A percentile compares a stretch with the other conserved stretches of the same genome.
Conservation (phyloP, 2,329 filamentous ascomycete species). For the Aureobasidium vineae region DNA sequence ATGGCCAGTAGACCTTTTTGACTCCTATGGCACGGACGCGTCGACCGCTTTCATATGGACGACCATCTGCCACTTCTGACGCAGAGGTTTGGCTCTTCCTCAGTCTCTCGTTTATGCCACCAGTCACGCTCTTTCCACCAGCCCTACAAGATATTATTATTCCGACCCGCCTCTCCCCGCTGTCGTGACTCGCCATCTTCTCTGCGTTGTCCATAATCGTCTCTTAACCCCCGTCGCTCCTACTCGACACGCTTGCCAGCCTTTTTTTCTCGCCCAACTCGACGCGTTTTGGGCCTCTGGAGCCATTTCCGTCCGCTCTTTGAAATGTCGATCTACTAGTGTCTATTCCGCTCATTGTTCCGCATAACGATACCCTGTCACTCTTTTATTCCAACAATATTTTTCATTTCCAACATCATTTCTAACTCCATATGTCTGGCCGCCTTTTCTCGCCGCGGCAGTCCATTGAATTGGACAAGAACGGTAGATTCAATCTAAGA, state of each 20-base stretch:
- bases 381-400: constrained; percentile 23
- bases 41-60: constrained; percentile 16
- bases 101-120: constrained; percentile 22
- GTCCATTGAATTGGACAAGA: constrained; percentile 28
- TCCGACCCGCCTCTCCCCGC: constrained; percentile 21
- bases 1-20: constrained; percentile 23
- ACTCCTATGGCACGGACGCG: constrained; percentile 25
- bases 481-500: constrained; percentile 20
- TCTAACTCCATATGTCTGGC: constrained; percentile 27
- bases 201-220: constrained; percentile 19
- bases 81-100: constrained; percentile 15
- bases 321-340: constrained; percentile 28
- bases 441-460: constrained; percentile 28
- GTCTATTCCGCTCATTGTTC: constrained; percentile 20
- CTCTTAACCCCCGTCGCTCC: constrained; percentile 10
- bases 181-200: constrained; percentile 21
- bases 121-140: constrained; percentile 19
- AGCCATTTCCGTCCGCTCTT: constrained; percentile 17
- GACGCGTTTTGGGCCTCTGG: constrained; percentile 14
- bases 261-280: constrained; percentile 20
- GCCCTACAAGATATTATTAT: constrained; percentile 12
- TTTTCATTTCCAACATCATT: background rate
- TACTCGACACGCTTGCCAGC: constrained; percentile 21
- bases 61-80: constrained; percentile 16
- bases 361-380: constrained; percentile 24